Evolutionary conservation across 495 filamentous ascomycete species (phyloP).

Genomic region (Neurospora terricola): DNA sequence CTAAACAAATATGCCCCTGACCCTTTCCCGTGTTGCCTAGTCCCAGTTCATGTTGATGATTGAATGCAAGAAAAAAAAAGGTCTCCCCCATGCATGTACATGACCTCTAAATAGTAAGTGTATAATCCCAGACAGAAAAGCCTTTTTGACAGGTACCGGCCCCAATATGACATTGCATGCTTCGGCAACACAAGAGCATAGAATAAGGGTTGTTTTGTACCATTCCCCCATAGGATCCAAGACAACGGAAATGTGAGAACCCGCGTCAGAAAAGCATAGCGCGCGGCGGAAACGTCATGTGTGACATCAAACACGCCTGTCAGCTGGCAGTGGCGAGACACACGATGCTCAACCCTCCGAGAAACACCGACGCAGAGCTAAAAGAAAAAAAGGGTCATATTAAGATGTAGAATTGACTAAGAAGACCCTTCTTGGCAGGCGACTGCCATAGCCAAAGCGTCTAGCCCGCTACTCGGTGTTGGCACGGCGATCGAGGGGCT

Average conservation of each 20-base stretch:
- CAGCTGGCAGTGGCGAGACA: neutral
- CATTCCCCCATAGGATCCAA: neutral
- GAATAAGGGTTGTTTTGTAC: neutral
- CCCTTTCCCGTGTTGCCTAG: neutral
- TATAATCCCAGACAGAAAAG: neutral
- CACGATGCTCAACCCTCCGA: neutral
- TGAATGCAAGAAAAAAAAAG: conserved; percentile 3
- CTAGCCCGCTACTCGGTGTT: conserved; percentile 29
- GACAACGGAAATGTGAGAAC: neutral
- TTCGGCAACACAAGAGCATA: neutral
- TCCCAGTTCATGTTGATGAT: neutral
- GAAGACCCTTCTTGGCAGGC: conserved; percentile 29
- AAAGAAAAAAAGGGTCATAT: neutral
- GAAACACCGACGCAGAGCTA: neutral
- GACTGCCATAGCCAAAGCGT: conserved; percentile 31
- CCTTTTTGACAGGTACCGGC: neutral
- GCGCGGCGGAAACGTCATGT: neutral
- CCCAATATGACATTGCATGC: neutral
- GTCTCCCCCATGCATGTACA: neutral
- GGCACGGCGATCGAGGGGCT: conserved; percentile 22
- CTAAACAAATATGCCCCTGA: neutral
- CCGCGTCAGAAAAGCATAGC: neutral
- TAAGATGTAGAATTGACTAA: neutral
- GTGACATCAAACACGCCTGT: neutral
- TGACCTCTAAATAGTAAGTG: neutral